phyloP scores from a whole-genome alignment of 2,329 filamentous ascomycete genomes.

The Rasamsonia emersonii region DNA sequence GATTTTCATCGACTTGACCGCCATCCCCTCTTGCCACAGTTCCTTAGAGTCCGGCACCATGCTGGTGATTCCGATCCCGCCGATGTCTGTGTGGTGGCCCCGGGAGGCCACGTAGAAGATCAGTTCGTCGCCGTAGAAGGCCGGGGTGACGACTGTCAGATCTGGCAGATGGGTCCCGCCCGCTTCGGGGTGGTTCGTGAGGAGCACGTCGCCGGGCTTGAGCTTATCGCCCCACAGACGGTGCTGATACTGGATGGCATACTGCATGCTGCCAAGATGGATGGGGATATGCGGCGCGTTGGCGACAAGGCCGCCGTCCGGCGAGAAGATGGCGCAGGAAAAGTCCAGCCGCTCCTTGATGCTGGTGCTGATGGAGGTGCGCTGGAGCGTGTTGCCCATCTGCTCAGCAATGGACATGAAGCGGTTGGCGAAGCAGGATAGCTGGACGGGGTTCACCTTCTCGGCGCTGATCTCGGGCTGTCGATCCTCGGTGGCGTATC shows the following conservation, averaged over 20 bases:
- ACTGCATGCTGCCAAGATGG: conserved; percentile 72
- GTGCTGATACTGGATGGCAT: conserved; percentile 65
- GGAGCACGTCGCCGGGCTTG: conserved; percentile 66
- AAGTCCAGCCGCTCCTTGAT: conserved; percentile 80
- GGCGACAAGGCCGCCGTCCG: conserved; percentile 59
- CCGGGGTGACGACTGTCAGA: conserved; percentile 68
- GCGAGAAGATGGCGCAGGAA: conserved; percentile 70
- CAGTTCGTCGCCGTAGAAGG: conserved; percentile 64
- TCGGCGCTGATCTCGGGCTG: conserved; percentile 40
- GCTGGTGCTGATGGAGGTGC: conserved; percentile 73
- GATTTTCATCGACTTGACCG: conserved; percentile 54
- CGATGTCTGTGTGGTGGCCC: conserved; percentile 71
- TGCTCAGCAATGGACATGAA: conserved; percentile 83
- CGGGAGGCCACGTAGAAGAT: conserved; percentile 72
- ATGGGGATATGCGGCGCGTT: conserved; percentile 67
- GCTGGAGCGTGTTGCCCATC: conserved; percentile 70
- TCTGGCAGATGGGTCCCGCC: conserved; percentile 77
- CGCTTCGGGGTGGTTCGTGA: conserved; percentile 72
- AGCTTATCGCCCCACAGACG: conserved; percentile 66
- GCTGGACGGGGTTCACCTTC: conserved; percentile 64
- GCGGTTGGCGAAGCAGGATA: conserved; percentile 69
- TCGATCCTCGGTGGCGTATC: conserved; percentile 46
- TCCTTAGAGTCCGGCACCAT: conserved; percentile 52
- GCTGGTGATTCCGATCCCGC: conserved; percentile 62
- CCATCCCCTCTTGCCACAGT: conserved; percentile 48